phyloP scores from a whole-genome alignment of 1,284 basidiomycete genomes.

The Anthracocystis setariae region DNA sequence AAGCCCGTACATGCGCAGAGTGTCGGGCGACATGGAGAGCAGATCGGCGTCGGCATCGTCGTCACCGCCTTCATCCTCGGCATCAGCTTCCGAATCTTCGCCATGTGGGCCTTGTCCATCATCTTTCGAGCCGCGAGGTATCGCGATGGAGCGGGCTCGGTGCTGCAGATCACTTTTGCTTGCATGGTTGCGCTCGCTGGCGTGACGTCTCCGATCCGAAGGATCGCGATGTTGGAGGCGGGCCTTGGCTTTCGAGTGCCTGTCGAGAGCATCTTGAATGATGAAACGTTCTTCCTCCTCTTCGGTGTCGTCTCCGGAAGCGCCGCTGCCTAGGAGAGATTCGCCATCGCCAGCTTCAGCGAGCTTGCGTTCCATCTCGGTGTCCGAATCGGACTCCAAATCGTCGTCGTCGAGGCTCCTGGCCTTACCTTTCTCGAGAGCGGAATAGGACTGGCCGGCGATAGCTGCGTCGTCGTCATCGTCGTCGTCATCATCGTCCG shows the following conservation, averaged over 20 bases:
- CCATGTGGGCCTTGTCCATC: constrained; percentile 13
- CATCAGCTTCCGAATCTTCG: constrained; percentile 38
- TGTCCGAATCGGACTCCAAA: constrained; percentile 51
- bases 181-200: constrained; percentile 32
- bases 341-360: constrained; percentile 64
- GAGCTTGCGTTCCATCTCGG: constrained; percentile 64
- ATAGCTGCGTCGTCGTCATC: constrained; percentile 2
- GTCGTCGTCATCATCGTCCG: constrained; percentile 33
- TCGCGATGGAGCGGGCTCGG: constrained; percentile 36
- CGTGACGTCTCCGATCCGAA: constrained; percentile 28
- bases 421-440: constrained; percentile 41
- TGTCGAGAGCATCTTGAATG: constrained; percentile 58
- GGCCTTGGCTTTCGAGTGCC: constrained; percentile 36
- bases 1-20: constrained; percentile 54
- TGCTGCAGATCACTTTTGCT: constrained; percentile 41
- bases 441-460: constrained; percentile 24
- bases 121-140: constrained; percentile 7
- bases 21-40: constrained; percentile 57
- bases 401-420: constrained; percentile 44
- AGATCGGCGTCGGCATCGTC: constrained; percentile 34
- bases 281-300: constrained; percentile 64
- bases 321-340: constrained; percentile 64
- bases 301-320: constrained; percentile 59
- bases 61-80: constrained; percentile 38
- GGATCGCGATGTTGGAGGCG: constrained; percentile 39